These are phyloP conservation scores for Coemansia sp. DNA, from an alignment of 192 early-diverging fungal genomes.

Conservation along the genomic window DNA sequence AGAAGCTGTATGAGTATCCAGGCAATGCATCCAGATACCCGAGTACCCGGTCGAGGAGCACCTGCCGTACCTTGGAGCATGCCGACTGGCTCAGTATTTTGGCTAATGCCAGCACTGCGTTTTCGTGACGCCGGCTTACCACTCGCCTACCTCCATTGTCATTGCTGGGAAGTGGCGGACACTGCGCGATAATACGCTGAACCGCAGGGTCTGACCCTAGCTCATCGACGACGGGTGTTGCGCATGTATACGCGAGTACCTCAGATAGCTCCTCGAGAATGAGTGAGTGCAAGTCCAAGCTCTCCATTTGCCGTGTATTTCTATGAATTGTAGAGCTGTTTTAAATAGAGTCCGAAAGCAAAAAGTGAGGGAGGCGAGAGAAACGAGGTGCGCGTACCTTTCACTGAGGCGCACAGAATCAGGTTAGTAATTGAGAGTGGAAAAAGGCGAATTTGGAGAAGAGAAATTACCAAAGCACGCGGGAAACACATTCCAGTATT, in stretches of 20 bases:
- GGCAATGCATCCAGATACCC: slow-evolving; percentile 39
- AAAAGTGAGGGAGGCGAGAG: neutral
- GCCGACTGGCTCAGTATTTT: slow-evolving; percentile 33
- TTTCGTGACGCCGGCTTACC: slow-evolving; percentile 46
- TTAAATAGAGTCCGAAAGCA: neutral
- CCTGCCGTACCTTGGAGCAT: slow-evolving; percentile 8
- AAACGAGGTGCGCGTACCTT: slow-evolving; percentile 2
- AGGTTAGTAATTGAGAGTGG: neutral
- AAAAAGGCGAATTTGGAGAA: no score
- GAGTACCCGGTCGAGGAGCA: slow-evolving; percentile 38
- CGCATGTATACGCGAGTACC: slow-evolving; percentile 31
- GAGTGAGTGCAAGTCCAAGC: slow-evolving; percentile 47
- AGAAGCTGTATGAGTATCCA: slow-evolving; percentile 25
- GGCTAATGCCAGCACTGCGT: slow-evolving; percentile 51
- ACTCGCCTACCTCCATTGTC: neutral
- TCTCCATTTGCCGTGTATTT: slow-evolving; percentile 26
- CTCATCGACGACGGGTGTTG: neutral
- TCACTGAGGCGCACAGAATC: neutral
- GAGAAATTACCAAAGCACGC: no score
- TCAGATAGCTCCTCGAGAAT: slow-evolving; percentile 56
- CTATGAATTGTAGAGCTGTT: neutral
- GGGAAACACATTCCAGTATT: no score
- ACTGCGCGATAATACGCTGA: slow-evolving; percentile 35
- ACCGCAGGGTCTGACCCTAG: slow-evolving; percentile 25
- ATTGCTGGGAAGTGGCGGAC: slow-evolving; percentile 25